Conservation (phyloP, 2,329 filamentous ascomycete genomes). For the Tolypocladium capitatum region DNA sequence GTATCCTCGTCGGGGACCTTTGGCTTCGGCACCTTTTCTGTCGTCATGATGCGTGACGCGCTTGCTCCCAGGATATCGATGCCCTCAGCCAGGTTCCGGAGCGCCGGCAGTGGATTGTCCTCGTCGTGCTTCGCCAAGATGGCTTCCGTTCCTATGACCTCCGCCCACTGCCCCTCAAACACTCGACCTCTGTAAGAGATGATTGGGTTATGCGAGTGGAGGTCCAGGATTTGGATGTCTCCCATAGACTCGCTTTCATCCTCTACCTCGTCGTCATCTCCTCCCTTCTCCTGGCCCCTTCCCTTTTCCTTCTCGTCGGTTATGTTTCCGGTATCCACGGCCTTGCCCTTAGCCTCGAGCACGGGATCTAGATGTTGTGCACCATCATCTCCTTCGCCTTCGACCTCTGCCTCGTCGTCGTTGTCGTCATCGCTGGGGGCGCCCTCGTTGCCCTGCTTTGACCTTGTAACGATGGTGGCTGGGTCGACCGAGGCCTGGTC, state of each 20-base stretch:
- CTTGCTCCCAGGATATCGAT: slow-evolving; percentile 57
- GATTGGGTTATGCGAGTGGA: slow-evolving; percentile 64
- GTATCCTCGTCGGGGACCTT: slow-evolving; percentile 22
- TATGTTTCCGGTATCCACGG: slow-evolving; percentile 7
- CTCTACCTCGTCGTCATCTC: slow-evolving; percentile 4
- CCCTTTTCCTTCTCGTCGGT: slow-evolving; percentile 10
- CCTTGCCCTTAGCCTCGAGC: slow-evolving; percentile 14
- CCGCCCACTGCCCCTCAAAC: slow-evolving; percentile 69
- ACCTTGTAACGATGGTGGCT: slow-evolving; percentile 4
- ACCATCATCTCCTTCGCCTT: slow-evolving; percentile 12
- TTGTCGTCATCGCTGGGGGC: slow-evolving; percentile 6
- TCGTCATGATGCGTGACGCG: slow-evolving; percentile 42
- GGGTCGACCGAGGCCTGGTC: slow-evolving; percentile 14
- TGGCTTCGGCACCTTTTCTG: slow-evolving; percentile 43
- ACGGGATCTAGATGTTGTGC: slow-evolving; percentile 18
- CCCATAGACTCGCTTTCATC: slow-evolving; percentile 6
- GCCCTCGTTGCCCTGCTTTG: neutral
- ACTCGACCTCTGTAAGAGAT: slow-evolving; percentile 68
- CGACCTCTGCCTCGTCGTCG: slow-evolving; percentile 17
- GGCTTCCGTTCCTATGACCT: slow-evolving; percentile 73
- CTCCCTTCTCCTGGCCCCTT: slow-evolving; percentile 4
- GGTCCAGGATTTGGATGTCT: slow-evolving; percentile 66
- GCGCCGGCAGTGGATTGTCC: slow-evolving; percentile 19
- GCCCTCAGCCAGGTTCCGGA: slow-evolving; percentile 33
- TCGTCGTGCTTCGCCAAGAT: slow-evolving; percentile 45